phyloP scores from a whole-genome alignment of 139 green algal genomes.

The Micromonas commoda region DNA sequence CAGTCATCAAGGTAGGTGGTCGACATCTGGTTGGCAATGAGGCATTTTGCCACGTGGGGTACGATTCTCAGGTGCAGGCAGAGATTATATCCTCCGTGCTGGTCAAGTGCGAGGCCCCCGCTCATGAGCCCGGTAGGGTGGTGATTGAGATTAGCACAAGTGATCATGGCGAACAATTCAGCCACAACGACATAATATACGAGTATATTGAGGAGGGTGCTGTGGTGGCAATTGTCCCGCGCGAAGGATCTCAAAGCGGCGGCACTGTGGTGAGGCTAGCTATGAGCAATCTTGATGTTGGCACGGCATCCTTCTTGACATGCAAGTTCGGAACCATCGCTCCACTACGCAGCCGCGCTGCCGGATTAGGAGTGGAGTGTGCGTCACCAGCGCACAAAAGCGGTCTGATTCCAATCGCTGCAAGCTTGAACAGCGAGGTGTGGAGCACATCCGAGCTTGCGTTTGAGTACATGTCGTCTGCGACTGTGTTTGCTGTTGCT shows the following conservation, averaged over 20 bases:
- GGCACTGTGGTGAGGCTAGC: constrained; percentile 1
- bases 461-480: background rate
- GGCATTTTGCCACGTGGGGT: background rate
- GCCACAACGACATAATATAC: background rate
- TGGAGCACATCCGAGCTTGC: background rate
- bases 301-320: background rate
- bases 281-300: background rate
- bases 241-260: background rate
- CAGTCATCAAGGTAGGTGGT: background rate
- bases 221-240: background rate
- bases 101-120: background rate
- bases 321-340: constrained; percentile 25
- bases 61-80: background rate
- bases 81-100: background rate
- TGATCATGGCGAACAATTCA: background rate
- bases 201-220: background rate
- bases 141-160: background rate
- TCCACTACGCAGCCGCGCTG: background rate
- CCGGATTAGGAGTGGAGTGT: background rate
- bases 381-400: background rate
- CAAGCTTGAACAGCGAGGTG: background rate
- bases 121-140: background rate
- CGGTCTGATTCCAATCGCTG: background rate
- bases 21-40: background rate
- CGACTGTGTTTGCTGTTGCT: background rate